These are phyloP conservation scores for Aspergillus carbonarius DNA, from an alignment of 2,329 filamentous ascomycete species.

Conservation along the genomic window DNA sequence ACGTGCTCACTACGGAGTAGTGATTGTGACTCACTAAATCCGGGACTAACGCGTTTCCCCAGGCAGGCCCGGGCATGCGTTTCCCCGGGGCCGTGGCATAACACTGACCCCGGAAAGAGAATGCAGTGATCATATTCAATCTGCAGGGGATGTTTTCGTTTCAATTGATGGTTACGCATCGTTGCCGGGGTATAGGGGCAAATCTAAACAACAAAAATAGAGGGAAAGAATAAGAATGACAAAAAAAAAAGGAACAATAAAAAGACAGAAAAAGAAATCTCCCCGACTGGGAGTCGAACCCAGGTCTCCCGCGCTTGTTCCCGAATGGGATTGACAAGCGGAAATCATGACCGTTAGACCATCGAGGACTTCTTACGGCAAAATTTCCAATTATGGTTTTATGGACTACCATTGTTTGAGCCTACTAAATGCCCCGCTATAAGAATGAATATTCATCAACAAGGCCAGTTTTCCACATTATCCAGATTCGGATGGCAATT, in stretches of 20 bases:
- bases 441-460: neutral
- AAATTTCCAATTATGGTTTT: too few species aligned
- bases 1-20: neutral
- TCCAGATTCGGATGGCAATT: too few species aligned
- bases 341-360: slow-evolving; percentile 10
- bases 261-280: neutral
- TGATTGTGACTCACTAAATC: slow-evolving; percentile 1
- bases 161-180: too few species aligned
- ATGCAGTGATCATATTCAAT: neutral
- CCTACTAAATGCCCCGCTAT: too few species aligned
- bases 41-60: neutral
- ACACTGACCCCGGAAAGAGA: neutral
- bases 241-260: neutral
- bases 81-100: neutral
- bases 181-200: too few species aligned
- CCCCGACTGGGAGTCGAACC: slow-evolving; percentile 9
- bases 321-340: slow-evolving; percentile 3
- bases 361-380: neutral
- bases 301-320: slow-evolving; percentile 10
- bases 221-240: too few species aligned
- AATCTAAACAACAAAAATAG: too few species aligned
- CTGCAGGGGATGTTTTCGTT: too few species aligned
- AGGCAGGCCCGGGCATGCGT: neutral
- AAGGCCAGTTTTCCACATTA: neutral
- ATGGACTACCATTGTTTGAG: too few species aligned